Conservation (phyloP, 352 stramenopile species). For the Phytophthora kernoviae region DNA sequence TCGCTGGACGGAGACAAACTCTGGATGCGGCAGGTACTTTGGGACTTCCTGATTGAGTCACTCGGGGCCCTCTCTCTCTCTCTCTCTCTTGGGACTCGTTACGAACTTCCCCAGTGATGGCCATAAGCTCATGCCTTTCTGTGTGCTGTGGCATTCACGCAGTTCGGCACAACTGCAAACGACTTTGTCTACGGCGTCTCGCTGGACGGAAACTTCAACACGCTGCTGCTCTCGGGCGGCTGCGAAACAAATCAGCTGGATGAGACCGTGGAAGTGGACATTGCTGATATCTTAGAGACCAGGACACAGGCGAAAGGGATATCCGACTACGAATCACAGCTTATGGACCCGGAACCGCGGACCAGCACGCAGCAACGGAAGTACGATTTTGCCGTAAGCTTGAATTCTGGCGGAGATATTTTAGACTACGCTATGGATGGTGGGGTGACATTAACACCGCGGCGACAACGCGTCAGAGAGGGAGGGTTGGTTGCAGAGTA, state of each 20-base stretch:
- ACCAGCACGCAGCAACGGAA: constrained; percentile 15
- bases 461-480: constrained; percentile 56
- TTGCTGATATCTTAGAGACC: constrained; percentile 46
- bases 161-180: constrained; percentile 71
- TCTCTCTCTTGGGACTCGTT: too few species aligned
- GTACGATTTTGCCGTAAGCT: constrained; percentile 64
- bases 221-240: constrained; percentile 58
- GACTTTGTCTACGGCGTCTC: constrained; percentile 64
- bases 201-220: constrained; percentile 50
- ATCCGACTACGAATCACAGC: constrained; percentile 49
- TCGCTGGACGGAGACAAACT: constrained; percentile 53
- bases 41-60: not conserved
- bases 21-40: constrained; percentile 64
- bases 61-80: not conserved
- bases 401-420: constrained; percentile 61
- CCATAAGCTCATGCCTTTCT: not conserved
- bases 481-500: constrained; percentile 59
- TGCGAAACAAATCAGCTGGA: constrained; percentile 50
- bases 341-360: constrained; percentile 51
- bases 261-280: constrained; percentile 46
- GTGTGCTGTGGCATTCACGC: constrained; percentile 2
- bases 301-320: constrained; percentile 24
- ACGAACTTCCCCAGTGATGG: too few species aligned
- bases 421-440: constrained; percentile 77
- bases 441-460: constrained; percentile 56